Evolutionary conservation across 768 basidiomycete genomes (phyloP), one percentile per base, ranked within the genome.

Genomic region (Tylopilus sp.): DNA sequence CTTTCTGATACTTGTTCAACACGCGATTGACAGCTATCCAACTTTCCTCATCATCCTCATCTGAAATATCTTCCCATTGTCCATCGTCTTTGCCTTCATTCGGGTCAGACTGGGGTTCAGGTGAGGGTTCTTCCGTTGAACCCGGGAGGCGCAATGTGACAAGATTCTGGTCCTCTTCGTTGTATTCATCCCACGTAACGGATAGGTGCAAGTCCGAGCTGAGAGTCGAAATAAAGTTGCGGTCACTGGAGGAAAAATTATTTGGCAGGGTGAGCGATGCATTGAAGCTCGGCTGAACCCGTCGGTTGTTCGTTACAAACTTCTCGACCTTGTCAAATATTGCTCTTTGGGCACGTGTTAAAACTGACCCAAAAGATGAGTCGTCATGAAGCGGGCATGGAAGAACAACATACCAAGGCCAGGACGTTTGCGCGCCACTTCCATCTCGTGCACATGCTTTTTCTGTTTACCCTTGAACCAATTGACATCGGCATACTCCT

Each of bases 401-500:
- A 44, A 44, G 40, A 42, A 40, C 40, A 13, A 75, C 79, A 35
- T 54, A 92, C 91, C 80, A n/a, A 91, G 70, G 48, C 81, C 79
- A 3, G 74, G 73, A 65, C 73, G 79, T 65, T 75, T 83, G 62
- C 70, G 75, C 25, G 76, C 82, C 52, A 75, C 70, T 62, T 87
- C 87, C 73, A 83, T 74, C 58, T 83, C 82, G 53, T 81, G 79
- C 40, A 80, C 69, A 60, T 86, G 80, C 66, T 86, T 91, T 35
- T 72, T 73, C 64, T 94, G 92, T 73, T 98, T 97, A 12, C 94
- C 91, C 71, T 93, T 95, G 69, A 88, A 89, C 91, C 93, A 98
- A 60, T 86, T 94, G 59, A 83, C 56, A 65, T 98, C 95, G 7
- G 86, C 83, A 58, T 86, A 89, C 65, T 95, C 95, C 69, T 83